Conservation (phyloP, 2,329 filamentous ascomycete genomes). For the Pseudocercospora eumusae region DNA sequence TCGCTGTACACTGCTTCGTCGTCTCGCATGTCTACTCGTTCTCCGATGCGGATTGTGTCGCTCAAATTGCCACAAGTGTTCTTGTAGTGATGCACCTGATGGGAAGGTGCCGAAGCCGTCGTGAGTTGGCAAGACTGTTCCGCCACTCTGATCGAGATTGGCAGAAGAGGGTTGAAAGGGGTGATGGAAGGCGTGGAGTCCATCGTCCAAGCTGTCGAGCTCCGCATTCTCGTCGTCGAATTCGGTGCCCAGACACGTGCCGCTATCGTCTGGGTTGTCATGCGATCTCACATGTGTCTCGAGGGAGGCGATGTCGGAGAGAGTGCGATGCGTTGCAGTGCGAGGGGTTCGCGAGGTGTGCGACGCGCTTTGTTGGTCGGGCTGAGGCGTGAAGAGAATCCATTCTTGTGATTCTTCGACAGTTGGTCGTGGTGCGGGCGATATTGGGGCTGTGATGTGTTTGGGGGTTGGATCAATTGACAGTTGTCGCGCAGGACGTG, state of each 20-base stretch:
- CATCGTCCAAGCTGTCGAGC: conserved; percentile 89
- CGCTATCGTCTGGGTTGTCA: conserved; percentile 46
- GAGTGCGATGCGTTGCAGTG: conserved; percentile 62
- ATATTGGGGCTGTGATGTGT: conserved; percentile 27
- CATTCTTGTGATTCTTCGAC: conserved; percentile 84
- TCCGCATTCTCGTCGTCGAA: conserved; percentile 62
- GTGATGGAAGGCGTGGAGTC: conserved; percentile 82
- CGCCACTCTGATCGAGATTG: conserved; percentile 57
- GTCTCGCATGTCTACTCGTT: conserved; percentile 51
- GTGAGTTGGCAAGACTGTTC: conserved; percentile 80
- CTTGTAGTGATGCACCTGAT: conserved; percentile 62
- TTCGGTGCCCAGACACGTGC: conserved; percentile 48
- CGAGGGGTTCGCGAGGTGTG: conserved; percentile 66
- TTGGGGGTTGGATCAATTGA: conserved; percentile 23
- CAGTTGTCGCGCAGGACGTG: conserved; percentile 25
- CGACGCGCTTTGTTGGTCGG: conserved; percentile 65
- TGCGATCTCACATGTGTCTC: conserved; percentile 66
- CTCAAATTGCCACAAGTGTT: conserved; percentile 88
- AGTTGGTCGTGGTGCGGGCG: conserved; percentile 47
- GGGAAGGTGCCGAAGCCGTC: conserved; percentile 88
- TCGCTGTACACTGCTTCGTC: conserved; percentile 60
- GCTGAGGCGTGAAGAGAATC: conserved; percentile 79
- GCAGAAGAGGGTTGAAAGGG: conserved; percentile 39
- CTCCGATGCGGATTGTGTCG: conserved; percentile 73
- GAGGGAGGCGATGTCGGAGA: conserved; percentile 80